Percentiles rank a stretch among this genome's conserved stretches.
Conservation (phyloP, 78 protist species). For the Dictyostelium brefeldianum region DNA sequence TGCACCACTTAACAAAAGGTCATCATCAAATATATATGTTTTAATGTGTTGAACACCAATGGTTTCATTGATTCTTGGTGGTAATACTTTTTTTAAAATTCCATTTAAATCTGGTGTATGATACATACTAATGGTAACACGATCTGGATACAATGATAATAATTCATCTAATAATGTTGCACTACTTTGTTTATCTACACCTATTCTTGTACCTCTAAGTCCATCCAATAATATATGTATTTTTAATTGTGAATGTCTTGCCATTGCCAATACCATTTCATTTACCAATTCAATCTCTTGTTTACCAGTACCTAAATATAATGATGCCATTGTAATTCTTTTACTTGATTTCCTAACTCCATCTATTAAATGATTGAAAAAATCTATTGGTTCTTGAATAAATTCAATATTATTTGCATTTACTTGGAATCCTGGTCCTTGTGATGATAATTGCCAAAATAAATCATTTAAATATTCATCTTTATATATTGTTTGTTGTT, state of each 20-base stretch:
- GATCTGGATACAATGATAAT: neutral
- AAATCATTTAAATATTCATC: conserved; percentile 47
- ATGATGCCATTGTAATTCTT: conserved; percentile 59
- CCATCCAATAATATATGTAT: conserved; percentile 65
- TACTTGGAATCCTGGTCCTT: conserved; percentile 59
- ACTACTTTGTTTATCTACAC: neutral
- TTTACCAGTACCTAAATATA: conserved; percentile 63
- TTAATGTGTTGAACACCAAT: conserved; percentile 86
- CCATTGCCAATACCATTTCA: conserved; percentile 14
- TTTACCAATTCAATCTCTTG: conserved; percentile 30
- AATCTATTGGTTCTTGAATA: conserved; percentile 71
- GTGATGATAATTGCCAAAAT: conserved; percentile 64
- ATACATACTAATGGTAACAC: conserved; percentile 31
- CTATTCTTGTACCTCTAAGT: conserved; percentile 46
- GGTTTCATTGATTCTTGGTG: conserved; percentile 76
- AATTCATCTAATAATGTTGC: conserved; percentile 22
- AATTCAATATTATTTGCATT: conserved; percentile 53
- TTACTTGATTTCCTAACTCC: conserved; percentile 45
- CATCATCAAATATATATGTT: conserved; percentile 84
- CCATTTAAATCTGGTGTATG: conserved; percentile 75
- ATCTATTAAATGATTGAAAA: conserved; percentile 58
- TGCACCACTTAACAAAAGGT: conserved; percentile 81
- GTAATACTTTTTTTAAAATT: conserved; percentile 27
- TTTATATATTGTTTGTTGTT: neutral
- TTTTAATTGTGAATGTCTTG: conserved; percentile 26